Evolutionary conservation across 768 basidiomycete species (phyloP), one percentile per base, ranked within the genome.

Genomic region (Tulasnella sp.): DNA sequence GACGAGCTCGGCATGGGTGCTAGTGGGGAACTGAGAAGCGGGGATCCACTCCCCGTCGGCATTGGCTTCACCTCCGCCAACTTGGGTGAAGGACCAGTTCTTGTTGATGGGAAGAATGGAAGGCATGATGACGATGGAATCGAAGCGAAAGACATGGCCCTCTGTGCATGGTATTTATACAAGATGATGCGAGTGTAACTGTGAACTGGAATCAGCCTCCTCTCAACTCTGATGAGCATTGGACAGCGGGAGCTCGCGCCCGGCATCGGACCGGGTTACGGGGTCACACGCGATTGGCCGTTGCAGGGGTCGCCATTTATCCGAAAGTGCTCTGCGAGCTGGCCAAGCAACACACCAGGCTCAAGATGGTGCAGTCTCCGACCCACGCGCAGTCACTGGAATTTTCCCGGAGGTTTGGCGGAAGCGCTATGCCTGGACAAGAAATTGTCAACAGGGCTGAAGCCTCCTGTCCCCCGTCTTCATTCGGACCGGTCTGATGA

Each of bases 1-100:
- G 83, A 94, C 83, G 42, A 98, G 87, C 82, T 97, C 96, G 73
- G 93, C 93, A 80, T 98, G 95, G 16, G 95, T 91, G 0, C 90
- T 91, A 0, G 95, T 96, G 16, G 96, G 95, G 81, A 96, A 90
- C 77, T 87, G 84, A 35, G 89, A 88, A 37, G 87, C 87, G 6
- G 85, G 77, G 42, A 92, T 80, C 92, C 92, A 94, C 86, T 93
- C 92, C 57, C 86, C 90, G 37, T 88, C 85, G 77, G 87, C 86
- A 32, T 88, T 89, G 29, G 88, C 88, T 79, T 87, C 84, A 37
- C 89, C 90, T 18, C 90, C 91, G 32, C 88, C 89, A 44, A 91
- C 83, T 82, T 91, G 91, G 10, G 89, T 89, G 82, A 94, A 93
- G 61, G 83, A 83, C 93, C 93, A 94, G 55, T 88, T 85, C 10